Percentiles rank a stretch among this genome's conserved stretches.
Conservation (phyloP, 78 protist genomes). For the Dictyostelium citrinum region DNA sequence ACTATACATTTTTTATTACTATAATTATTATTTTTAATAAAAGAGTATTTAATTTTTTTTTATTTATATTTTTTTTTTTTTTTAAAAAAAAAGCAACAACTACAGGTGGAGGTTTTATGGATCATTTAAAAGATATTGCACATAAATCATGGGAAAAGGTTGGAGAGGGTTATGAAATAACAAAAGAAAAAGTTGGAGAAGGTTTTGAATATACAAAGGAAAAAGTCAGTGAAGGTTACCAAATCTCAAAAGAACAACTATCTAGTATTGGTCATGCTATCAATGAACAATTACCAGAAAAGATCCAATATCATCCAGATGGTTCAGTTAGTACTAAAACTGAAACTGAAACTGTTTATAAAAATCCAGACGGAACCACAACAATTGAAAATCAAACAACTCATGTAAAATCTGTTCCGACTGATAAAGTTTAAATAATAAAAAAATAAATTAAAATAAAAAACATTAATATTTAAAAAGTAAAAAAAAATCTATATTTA, state of each 20-base stretch:
- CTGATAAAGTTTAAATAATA: not conserved
- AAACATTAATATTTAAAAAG: too few species aligned
- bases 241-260: conserved; percentile 1
- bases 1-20: not conserved
- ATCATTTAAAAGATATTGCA: not conserved
- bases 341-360: not conserved
- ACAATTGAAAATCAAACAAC: not conserved
- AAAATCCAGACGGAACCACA: not conserved
- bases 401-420: not conserved
- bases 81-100: not conserved
- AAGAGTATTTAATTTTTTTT: not conserved
- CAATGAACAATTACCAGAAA: conserved; percentile 13
- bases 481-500: too few species aligned
- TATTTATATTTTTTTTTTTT: not conserved
- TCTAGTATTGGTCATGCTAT: not conserved
- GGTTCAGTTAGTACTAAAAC: not conserved
- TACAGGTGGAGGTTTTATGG: not conserved
- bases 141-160: not conserved
- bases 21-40: too few species aligned
- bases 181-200: conserved; percentile 88
- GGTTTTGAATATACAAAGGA: conserved; percentile 91
- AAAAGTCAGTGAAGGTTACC: conserved; percentile 65
- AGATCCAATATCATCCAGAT: conserved; percentile 3
- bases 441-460: not conserved
- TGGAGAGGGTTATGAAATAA: not conserved